These are phyloP conservation scores for Calophaca sinica DNA, from an alignment of 306 rosid species.

Conservation along the genomic window DNA sequence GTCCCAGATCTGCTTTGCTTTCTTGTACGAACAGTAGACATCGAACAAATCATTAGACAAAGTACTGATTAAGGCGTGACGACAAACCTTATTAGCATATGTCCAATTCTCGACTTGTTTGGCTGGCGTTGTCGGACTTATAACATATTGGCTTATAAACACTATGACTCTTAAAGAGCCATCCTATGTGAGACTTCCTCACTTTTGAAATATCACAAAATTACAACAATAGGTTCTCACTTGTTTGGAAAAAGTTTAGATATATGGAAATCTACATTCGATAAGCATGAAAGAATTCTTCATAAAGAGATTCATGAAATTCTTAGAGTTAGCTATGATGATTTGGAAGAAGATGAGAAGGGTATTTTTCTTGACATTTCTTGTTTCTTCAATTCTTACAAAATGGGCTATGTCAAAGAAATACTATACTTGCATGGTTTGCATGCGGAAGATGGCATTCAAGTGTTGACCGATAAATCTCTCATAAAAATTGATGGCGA, in stretches of 20 bases:
- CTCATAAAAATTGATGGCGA: conserved; percentile 6
- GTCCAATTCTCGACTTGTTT: too few species aligned
- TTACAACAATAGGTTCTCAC: too few species aligned
- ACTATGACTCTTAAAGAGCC: too few species aligned
- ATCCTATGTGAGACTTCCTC: too few species aligned
- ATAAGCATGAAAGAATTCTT: not conserved
- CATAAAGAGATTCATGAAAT: conserved; percentile 5
- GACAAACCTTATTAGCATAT: too few species aligned
- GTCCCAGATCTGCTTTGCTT: too few species aligned
- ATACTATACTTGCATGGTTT: conserved; percentile 9
- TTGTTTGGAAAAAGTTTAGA: conserved; percentile 9
- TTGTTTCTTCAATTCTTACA: conserved; percentile 31
- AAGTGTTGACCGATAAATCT: conserved; percentile 11
- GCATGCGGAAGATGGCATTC: not conserved
- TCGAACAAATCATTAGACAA: too few species aligned
- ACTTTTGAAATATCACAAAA: too few species aligned
- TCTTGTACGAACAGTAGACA: too few species aligned
- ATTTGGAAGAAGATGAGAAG: conserved; percentile 23
- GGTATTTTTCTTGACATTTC: conserved; percentile 11
- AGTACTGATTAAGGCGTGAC: too few species aligned
- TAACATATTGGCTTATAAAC: too few species aligned
- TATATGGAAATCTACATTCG: not conserved
- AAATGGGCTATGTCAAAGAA: conserved; percentile 12
- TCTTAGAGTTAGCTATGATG: conserved; percentile 24
- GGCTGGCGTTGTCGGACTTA: too few species aligned